Base-by-base conservation (phyloP, 768 basidiomycete genomes). In the Lentinula sp. region DNA sequence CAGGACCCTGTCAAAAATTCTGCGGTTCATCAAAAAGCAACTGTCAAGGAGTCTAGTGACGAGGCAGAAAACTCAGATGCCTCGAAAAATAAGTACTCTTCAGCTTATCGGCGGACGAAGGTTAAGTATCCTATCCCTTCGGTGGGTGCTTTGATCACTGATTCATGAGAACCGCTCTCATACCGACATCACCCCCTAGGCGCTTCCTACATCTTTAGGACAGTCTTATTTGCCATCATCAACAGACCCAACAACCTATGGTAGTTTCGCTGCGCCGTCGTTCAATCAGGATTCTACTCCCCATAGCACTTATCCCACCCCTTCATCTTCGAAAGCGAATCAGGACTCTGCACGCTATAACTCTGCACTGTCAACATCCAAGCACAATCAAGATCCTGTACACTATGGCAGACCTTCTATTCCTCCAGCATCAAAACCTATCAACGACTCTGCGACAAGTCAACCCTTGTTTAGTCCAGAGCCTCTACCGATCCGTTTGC, bases 1-100 rank as follows among this genome's bases (percentile, higher is more conserved):
- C 45, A 37, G 50, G 48, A 50, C 9, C n/a, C 49, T 28, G 48
- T 35, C 23, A 40, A 7, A 16, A 42, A 23, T 40, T 28, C 37
- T 15, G 5, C 21, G 6, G 9, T 9, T 48, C 2, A 6, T 23
- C 46, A 18, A 8, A 50, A 49, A 60, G 11, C 37, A n/a, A 43
- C 21, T 35, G 48, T n/a, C 31, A 72, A 71, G 62, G 73, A 71
- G 61, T 74, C 75, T 57, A 65, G 72, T 45, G 72, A 75, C 32
- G 75, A 70, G 51, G 69, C 66, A 32, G 68, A 74, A 28, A 74
- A 68, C 46, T 74, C 76, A 23, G 74, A 76, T 56, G 71, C 68
- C 52, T 74, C 73, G 34, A 63, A 62, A 48, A 64, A 59, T 42
- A 70, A 64, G 49, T 49, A 57, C 3, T 42, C 55, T 45, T 56